These are phyloP conservation scores for Blastomyces silverae DNA, from an alignment of 2,329 filamentous ascomycete species.

Conservation along the genomic window DNA sequence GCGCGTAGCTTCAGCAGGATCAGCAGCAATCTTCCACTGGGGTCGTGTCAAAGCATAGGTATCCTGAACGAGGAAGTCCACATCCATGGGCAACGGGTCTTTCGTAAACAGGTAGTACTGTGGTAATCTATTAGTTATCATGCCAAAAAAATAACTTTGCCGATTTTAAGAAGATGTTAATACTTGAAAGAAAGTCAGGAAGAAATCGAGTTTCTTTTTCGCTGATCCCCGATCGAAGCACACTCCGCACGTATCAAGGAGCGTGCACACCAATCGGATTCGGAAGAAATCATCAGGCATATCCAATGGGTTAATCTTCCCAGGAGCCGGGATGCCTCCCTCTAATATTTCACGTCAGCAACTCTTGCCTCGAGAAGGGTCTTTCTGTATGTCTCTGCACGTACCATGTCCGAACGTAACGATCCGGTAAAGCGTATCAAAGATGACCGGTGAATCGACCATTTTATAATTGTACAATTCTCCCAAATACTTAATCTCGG, in stretches of 20 bases:
- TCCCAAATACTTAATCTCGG: slow-evolving; percentile 91
- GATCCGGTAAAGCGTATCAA: slow-evolving; percentile 91
- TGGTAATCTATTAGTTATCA: slow-evolving; percentile 19
- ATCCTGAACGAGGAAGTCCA: slow-evolving; percentile 94
- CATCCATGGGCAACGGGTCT: slow-evolving; percentile 84
- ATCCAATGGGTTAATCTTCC: slow-evolving; percentile 70
- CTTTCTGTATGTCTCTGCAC: neutral
- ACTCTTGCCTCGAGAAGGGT: slow-evolving; percentile 15
- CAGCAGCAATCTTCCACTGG: slow-evolving; percentile 81
- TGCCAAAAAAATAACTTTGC: neutral
- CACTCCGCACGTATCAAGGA: slow-evolving; percentile 91
- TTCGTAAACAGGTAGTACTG: slow-evolving; percentile 92
- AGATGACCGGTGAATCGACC: slow-evolving; percentile 90
- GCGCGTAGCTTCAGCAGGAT: slow-evolving; percentile 72
- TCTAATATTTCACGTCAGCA: slow-evolving; percentile 38
- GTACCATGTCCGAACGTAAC: slow-evolving; percentile 80
- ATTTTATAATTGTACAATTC: slow-evolving; percentile 98
- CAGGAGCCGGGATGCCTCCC: slow-evolving; percentile 71
- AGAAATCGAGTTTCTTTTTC: slow-evolving; percentile 97
- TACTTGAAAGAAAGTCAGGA: slow-evolving; percentile 88
- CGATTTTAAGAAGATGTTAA: slow-evolving; percentile 1
- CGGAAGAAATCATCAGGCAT: slow-evolving; percentile 93
- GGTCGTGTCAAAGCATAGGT: slow-evolving; percentile 77
- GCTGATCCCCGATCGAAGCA: slow-evolving; percentile 91
- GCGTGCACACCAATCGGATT: slow-evolving; percentile 77